Conservation (phyloP, 73 alveolate species). For the Stentor coeruleus region DNA sequence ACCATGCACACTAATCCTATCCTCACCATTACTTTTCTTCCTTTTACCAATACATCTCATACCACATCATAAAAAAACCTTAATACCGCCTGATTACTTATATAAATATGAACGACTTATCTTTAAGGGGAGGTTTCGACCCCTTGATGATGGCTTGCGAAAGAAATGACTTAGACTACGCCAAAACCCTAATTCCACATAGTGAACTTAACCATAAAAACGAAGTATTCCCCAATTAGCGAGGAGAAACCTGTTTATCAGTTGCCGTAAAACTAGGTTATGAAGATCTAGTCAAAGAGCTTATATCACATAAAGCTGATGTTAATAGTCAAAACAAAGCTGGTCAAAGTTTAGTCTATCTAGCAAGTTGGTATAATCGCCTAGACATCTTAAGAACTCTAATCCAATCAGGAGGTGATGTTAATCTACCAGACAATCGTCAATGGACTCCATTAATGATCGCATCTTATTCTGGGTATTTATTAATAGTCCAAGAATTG, state of each 20-base stretch:
- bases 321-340: constrained; percentile 43
- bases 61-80: too few species aligned
- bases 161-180: constrained; percentile 5
- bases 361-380: constrained; percentile 39
- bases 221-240: constrained; percentile 6
- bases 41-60: too few species aligned
- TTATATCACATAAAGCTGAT: constrained; percentile 5
- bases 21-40: too few species aligned
- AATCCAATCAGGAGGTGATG: constrained; percentile 39
- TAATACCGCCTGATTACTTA: too few species aligned
- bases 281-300: neutral
- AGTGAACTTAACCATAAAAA: neutral
- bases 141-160: constrained; percentile 7
- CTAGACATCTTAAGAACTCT: constrained; percentile 31
- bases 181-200: neutral
- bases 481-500: neutral
- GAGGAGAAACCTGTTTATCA: neutral
- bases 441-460: constrained; percentile 60
- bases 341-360: constrained; percentile 38
- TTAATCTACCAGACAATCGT: constrained; percentile 39
- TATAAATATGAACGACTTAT: neutral
- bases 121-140: neutral
- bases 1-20: too few species aligned
- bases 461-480: neutral
- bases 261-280: neutral